Base-by-base conservation (phyloP, 768 basidiomycete genomes). In the Boletales sp. region DNA sequence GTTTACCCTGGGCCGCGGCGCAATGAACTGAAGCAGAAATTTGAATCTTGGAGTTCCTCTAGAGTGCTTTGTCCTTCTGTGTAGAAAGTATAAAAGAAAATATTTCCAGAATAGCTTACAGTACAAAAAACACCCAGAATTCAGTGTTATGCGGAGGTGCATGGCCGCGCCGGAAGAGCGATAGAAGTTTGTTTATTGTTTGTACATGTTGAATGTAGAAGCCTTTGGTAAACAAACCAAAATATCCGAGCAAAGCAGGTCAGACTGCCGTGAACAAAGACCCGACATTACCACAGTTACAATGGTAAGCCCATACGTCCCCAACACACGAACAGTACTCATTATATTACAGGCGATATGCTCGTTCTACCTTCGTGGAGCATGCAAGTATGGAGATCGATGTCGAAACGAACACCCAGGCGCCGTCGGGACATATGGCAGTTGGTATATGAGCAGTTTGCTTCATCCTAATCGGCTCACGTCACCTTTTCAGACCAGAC, bases 331-430 rank as follows among this genome's bases (percentile, higher is more conserved):
- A 36, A 0, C 4, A 27, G 8, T 35, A 4, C 32, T 63, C 15
- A 66, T 36, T 1, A 2, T 38, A 30, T 40, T 5, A 35, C 37
- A 86, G 86, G 63, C 63, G 8, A 75, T 85, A 0, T 89, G 87
- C 59, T 70, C 74, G 40, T 89, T 72, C 65, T 87, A 75, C 60
- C 61, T 84, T 38, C 77, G 80, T 14, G 87, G 86, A 8, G 58
- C 69, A 32, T 89, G 87, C 69, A 79, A 72, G 57, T 90, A 83
- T 57, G 87, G 87, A 4, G 68, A 73, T 43, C 69, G 66, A 32
- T 90, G 87, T 63, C 75, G 79, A 55, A 81, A 86, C 56, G 83
- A 87, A 54, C 87, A 88, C 62, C 82, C 77, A 31, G 58, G 44
- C 44, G 52, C 77, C 47, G 30, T 59, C 45, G 50, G 54, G 50